A percentile compares a stretch with the other conserved stretches of the same genome.
Conservation (phyloP, 148 eudicot genomes). For the Rhododendron ovatum region DNA sequence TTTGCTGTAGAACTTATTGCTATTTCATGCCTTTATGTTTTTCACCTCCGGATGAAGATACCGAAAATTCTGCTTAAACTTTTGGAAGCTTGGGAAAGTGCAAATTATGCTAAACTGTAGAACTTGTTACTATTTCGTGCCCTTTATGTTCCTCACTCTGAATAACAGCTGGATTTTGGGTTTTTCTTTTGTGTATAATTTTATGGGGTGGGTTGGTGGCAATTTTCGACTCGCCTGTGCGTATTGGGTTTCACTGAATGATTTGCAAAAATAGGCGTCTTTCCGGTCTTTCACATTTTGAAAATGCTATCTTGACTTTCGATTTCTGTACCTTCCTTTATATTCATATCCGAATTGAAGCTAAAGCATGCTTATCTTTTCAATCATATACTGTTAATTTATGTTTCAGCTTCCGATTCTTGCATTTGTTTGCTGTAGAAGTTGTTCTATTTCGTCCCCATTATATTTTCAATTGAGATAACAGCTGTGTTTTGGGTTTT, state of each 20-base stretch:
- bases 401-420: background rate
- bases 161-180: background rate
- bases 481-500: background rate
- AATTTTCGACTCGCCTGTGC: background rate
- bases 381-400: background rate
- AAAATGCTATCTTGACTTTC: background rate
- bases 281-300: background rate
- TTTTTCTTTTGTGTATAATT: background rate
- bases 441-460: background rate
- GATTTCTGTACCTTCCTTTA: background rate
- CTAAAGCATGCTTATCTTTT: background rate
- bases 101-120: too few species aligned
- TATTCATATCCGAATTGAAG: background rate
- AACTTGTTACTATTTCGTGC: background rate
- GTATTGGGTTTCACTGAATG: background rate
- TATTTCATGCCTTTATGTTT: background rate
- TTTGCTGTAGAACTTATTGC: background rate
- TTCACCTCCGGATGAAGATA: background rate
- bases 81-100: background rate
- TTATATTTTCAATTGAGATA: background rate
- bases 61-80: background rate
- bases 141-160: background rate
- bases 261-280: background rate
- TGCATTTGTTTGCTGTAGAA: background rate
- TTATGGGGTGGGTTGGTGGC: background rate